phyloP scores from a whole-genome alignment of 2,329 filamentous ascomycete genomes.

The Diaporthe longicolla region DNA sequence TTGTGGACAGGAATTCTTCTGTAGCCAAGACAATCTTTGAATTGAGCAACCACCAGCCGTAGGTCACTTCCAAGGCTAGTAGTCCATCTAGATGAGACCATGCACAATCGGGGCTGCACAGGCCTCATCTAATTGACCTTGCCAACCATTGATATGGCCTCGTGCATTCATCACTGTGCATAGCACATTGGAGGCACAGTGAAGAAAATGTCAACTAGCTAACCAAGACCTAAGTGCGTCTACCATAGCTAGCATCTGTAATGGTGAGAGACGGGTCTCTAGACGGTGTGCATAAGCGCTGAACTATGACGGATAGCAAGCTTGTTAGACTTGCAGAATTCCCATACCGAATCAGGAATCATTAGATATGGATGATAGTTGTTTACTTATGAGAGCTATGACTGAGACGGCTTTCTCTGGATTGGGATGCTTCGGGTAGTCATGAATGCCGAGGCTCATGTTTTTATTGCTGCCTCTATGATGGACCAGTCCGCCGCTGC shows the following conservation, averaged over 20 bases:
- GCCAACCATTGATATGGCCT: no score
- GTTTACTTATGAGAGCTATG: not conserved
- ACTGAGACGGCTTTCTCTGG: not conserved
- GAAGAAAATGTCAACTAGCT: not conserved
- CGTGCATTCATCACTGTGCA: not conserved
- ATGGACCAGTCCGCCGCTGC: not conserved
- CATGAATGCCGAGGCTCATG: not conserved
- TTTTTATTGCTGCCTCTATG: not conserved
- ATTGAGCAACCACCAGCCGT: not conserved
- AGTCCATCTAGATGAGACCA: not conserved
- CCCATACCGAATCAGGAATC: not conserved
- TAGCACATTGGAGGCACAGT: not conserved
- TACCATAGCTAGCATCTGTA: not conserved
- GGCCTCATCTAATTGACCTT: no score
- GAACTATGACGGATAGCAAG: not conserved
- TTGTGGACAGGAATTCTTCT: not conserved
- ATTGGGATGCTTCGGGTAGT: not conserved
- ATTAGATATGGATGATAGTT: not conserved
- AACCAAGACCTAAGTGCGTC: not conserved
- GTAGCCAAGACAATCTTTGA: not conserved
- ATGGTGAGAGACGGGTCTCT: not conserved
- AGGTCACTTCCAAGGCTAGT: not conserved
- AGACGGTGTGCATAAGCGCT: not conserved
- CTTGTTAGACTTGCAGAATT: no score
- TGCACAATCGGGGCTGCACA: no score